Evolutionary conservation across 1,284 basidiomycete species (phyloP).

Genomic region (Vanrija pseudolonga): DNA sequence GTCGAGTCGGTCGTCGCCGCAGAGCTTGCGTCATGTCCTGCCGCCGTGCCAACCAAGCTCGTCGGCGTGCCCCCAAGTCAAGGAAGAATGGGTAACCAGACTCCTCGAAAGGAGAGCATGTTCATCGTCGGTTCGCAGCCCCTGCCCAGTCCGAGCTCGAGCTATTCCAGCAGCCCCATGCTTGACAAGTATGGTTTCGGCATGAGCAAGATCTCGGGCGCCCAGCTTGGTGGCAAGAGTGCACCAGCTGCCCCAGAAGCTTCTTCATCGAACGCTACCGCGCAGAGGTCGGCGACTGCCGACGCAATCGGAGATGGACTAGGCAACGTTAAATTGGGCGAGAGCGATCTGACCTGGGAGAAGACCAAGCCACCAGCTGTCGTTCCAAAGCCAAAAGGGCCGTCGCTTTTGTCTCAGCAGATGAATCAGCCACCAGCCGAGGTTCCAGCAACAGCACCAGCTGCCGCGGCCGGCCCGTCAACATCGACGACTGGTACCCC

Average conservation of each 20-base stretch:
- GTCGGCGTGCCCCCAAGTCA: slow-evolving; percentile 94
- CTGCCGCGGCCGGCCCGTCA: slow-evolving; percentile 21
- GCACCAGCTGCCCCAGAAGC: slow-evolving; percentile 12
- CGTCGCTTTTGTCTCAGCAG: slow-evolving; percentile 77
- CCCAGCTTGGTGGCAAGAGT: slow-evolving; percentile 23
- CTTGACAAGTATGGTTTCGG: slow-evolving; percentile 88
- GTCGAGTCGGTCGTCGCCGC: slow-evolving; percentile 89
- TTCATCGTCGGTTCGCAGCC: slow-evolving; percentile 95
- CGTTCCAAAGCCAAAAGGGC: slow-evolving; percentile 55
- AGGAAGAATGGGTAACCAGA: slow-evolving; percentile 95
- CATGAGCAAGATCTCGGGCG: slow-evolving; percentile 66
- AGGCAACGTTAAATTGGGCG: slow-evolving; percentile 62
- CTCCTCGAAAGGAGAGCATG: slow-evolving; percentile 77
- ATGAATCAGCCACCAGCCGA: slow-evolving; percentile 53
- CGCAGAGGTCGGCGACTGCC: slow-evolving; percentile 51
- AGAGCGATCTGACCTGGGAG: slow-evolving; percentile 55
- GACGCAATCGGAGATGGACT: slow-evolving; percentile 57
- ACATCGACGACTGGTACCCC: slow-evolving; percentile 38
- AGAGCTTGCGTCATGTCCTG: slow-evolving; percentile 64
- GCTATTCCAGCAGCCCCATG: slow-evolving; percentile 69
- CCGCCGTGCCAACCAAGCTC: slow-evolving; percentile 67
- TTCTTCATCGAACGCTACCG: not conserved
- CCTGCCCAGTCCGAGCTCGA: slow-evolving; percentile 71
- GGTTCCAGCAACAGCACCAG: slow-evolving; percentile 8
- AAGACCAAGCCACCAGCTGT: slow-evolving; percentile 50